These are phyloP conservation scores for Sporothrix inflata DNA, from an alignment of 2,329 filamentous ascomycete species.

Conservation along the genomic window DNA sequence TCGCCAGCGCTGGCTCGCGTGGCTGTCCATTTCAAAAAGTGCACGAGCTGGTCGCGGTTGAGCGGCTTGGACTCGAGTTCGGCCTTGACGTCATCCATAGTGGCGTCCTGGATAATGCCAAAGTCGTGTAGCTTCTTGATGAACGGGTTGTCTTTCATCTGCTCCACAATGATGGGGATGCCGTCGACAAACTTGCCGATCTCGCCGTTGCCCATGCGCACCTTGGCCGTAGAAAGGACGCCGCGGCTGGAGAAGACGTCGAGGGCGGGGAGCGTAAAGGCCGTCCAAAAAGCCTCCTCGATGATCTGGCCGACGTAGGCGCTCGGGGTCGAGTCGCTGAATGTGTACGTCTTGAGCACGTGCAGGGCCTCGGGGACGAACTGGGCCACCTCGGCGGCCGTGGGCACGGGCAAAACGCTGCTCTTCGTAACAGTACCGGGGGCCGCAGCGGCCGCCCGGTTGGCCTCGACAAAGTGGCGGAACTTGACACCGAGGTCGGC, in stretches of 20 bases:
- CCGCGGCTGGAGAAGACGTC: constrained; percentile 88
- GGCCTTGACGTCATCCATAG: constrained; percentile 79
- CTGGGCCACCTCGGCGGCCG: constrained; percentile 64
- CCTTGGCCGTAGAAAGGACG: constrained; percentile 79
- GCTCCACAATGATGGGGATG: constrained; percentile 82
- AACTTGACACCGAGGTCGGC: constrained; percentile 68
- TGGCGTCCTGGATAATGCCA: constrained; percentile 85
- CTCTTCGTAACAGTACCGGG: constrained; percentile 1
- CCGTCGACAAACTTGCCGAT: constrained; percentile 77
- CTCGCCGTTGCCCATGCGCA: constrained; percentile 73
- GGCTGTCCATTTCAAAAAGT: constrained; percentile 84
- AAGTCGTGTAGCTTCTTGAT: constrained; percentile 80
- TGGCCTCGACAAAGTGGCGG: constrained; percentile 42
- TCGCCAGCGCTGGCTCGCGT: constrained; percentile 72
- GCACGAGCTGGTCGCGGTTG: constrained; percentile 73
- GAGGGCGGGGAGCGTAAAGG: constrained; percentile 78
- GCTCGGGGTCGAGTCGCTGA: constrained; percentile 87
- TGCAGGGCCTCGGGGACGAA: constrained; percentile 81
- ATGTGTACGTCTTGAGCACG: constrained; percentile 84
- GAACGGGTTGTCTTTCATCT: constrained; percentile 73
- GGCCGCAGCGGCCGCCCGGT: constrained; percentile 26
- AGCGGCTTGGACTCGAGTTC: constrained; percentile 84
- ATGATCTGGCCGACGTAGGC: constrained; percentile 81
- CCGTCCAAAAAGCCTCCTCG: constrained; percentile 95
- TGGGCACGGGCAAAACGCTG: constrained; percentile 35